phyloP scores from a whole-genome alignment of 2,329 filamentous ascomycete genomes.

The Xylariaceae sp. region DNA sequence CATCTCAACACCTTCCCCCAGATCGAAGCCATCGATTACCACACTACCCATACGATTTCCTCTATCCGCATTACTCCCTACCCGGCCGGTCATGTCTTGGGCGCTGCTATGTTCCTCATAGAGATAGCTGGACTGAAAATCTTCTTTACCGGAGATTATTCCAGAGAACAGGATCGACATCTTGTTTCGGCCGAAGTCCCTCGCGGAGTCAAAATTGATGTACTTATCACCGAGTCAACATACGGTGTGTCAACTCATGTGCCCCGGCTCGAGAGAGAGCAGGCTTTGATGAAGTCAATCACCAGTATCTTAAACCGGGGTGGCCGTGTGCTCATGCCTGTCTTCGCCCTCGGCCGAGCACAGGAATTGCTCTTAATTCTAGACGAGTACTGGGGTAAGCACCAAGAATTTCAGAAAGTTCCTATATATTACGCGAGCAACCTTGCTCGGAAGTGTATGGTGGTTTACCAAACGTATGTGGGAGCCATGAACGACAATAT shows the following conservation, averaged over 20 bases:
- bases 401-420: conserved; percentile 80
- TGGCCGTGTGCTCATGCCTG: conserved; percentile 87
- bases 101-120: conserved; percentile 96
- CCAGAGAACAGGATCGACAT: conserved; percentile 90
- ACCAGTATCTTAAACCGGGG: conserved; percentile 87
- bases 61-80: conserved; percentile 96
- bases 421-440: conserved; percentile 98
- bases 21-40: conserved; percentile 97
- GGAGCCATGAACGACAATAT: conserved; percentile 99
- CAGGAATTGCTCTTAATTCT: conserved; percentile 92
- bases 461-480: conserved; percentile 97
- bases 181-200: conserved; percentile 91
- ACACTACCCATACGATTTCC: conserved; percentile 95
- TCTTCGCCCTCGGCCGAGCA: conserved; percentile 89
- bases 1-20: conserved; percentile 88
- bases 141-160: conserved; percentile 97
- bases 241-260: conserved; percentile 95
- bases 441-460: conserved; percentile 93
- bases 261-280: conserved; percentile 84
- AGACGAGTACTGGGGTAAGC: conserved; percentile 94
- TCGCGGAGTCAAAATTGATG: conserved; percentile 84
- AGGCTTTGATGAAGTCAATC: conserved; percentile 91
- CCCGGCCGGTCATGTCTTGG: conserved; percentile 94
- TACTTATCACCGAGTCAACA: conserved; percentile 95
- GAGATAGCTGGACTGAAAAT: conserved; percentile 97